phyloP scores from a whole-genome alignment of 2,329 filamentous ascomycete species.

The Diaporthe longicolla region DNA sequence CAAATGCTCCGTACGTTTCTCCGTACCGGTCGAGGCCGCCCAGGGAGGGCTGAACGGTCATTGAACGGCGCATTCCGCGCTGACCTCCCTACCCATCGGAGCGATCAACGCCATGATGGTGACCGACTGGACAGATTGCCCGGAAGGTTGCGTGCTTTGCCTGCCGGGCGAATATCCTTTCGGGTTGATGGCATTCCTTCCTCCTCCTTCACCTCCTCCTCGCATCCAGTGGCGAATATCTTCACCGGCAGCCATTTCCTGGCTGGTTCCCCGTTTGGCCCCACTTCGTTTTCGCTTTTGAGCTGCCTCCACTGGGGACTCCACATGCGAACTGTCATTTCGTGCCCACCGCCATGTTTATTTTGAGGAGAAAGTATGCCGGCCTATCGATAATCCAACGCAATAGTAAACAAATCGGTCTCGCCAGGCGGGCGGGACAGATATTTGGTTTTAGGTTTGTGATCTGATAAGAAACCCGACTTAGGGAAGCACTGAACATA shows the following conservation, averaged over 20 bases:
- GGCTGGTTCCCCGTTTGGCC: too few species aligned
- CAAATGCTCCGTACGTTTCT: neutral
- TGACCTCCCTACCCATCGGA: neutral
- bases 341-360: slow-evolving; percentile 20
- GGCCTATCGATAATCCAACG: slow-evolving; percentile 5
- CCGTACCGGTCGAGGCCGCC: neutral
- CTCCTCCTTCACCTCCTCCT: neutral
- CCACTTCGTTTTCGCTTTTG: neutral
- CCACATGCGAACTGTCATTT: slow-evolving; percentile 7
- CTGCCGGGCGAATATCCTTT: slow-evolving; percentile 30
- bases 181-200: neutral
- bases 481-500: neutral
- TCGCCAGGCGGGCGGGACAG: neutral
- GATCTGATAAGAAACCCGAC: neutral
- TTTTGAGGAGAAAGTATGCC: slow-evolving; percentile 16
- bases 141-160: slow-evolving; percentile 2
- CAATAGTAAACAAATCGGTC: neutral
- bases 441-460: slow-evolving; percentile 3
- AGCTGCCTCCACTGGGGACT: slow-evolving; percentile 5
- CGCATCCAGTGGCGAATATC: slow-evolving; percentile 7
- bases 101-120: neutral
- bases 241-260: neutral
- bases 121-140: neutral
- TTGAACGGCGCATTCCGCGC: slow-evolving; percentile 1
- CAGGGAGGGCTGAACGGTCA: neutral